Percentiles rank a stretch among this genome's conserved stretches.
Conservation (phyloP, 2,329 filamentous ascomycete genomes). For the Curvularia spicifera region DNA sequence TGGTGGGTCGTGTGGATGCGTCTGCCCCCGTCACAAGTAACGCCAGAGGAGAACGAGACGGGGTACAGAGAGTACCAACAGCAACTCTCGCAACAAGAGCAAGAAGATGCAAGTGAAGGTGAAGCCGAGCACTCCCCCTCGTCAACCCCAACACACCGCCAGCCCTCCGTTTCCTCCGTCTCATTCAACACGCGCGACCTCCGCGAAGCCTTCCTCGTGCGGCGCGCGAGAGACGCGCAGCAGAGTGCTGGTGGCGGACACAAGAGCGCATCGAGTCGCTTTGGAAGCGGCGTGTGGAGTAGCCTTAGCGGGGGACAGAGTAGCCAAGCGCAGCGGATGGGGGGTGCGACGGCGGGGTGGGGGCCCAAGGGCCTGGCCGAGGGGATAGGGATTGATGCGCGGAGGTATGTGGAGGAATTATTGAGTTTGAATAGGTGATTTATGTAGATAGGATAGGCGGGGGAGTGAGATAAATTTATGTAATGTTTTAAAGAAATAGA, state of each 20-base stretch:
- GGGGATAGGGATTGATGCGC: slow-evolving; percentile 78
- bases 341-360: slow-evolving; percentile 55
- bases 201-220: slow-evolving; percentile 53
- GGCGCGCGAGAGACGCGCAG: slow-evolving; percentile 47
- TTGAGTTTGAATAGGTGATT: slow-evolving; percentile 62
- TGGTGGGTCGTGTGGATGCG: slow-evolving; percentile 74
- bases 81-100: slow-evolving; percentile 9
- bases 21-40: slow-evolving; percentile 45
- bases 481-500: too few species aligned
- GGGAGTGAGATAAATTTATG: too few species aligned
- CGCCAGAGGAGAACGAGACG: neutral
- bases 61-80: neutral
- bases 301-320: slow-evolving; percentile 15
- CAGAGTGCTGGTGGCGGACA: neutral
- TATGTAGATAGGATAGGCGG: too few species aligned
- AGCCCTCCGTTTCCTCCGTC: slow-evolving; percentile 5
- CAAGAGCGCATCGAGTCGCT: slow-evolving; percentile 26
- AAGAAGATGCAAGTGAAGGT: neutral
- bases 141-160: slow-evolving; percentile 4
- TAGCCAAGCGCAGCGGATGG: slow-evolving; percentile 41
- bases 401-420: slow-evolving; percentile 75
- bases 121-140: neutral
- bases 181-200: slow-evolving; percentile 42
- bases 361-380: slow-evolving; percentile 68
- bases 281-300: slow-evolving; percentile 46